These are phyloP conservation scores for Diplodia seriata DNA, from an alignment of 2,329 filamentous ascomycete genomes.

Conservation along the genomic window DNA sequence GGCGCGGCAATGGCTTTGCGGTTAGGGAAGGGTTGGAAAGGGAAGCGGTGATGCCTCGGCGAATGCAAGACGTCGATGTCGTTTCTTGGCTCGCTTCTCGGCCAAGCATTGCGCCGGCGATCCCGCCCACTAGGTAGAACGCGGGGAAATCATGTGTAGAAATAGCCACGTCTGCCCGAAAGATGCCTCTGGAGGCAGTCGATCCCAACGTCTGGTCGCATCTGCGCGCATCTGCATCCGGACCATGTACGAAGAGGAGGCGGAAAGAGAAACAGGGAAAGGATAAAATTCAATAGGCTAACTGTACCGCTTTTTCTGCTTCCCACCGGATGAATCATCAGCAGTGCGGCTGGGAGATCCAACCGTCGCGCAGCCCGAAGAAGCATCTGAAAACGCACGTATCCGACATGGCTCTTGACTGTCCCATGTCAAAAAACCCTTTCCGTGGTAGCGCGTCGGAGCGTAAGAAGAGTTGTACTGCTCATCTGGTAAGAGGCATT, in stretches of 20 bases:
- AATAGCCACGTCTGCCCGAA: too few relatives aligned
- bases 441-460: neutral
- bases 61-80: constrained; percentile 1
- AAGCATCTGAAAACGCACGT: neutral
- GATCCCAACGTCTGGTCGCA: too few relatives aligned
- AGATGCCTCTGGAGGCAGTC: too few relatives aligned
- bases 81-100: neutral
- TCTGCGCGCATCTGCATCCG: too few relatives aligned
- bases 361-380: neutral
- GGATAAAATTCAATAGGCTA: too few relatives aligned
- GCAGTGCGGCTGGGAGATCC: too few relatives aligned
- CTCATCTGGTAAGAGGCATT: neutral
- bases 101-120: constrained; percentile 17
- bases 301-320: too few relatives aligned
- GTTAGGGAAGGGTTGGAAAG: neutral
- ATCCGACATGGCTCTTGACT: too few relatives aligned
- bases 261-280: too few relatives aligned
- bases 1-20: neutral
- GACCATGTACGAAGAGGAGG: too few relatives aligned
- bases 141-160: constrained; percentile 7
- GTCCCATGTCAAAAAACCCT: too few relatives aligned
- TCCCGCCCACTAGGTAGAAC: neutral
- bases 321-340: too few relatives aligned
- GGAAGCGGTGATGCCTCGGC: neutral
- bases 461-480: neutral